A percentile compares a stretch with the other conserved stretches of the same genome.
Evolutionary conservation across 495 filamentous ascomycete species (phyloP).

Genomic region (Pyrenula aspistea): DNA sequence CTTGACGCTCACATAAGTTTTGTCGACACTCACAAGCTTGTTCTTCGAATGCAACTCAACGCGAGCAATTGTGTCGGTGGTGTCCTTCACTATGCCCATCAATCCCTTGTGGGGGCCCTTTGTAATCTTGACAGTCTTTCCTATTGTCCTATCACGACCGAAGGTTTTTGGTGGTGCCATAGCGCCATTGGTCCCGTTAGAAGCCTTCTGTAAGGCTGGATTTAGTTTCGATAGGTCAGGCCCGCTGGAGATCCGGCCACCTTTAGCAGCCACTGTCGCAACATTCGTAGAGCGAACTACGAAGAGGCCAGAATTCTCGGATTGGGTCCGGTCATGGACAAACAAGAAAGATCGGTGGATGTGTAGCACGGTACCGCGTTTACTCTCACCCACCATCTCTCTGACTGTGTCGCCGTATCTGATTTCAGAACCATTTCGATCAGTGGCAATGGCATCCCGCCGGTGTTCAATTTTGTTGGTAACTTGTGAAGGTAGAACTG

Average conservation of each 20-base stretch:
- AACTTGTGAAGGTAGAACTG: constrained; percentile 81
- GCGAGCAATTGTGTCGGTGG: constrained; percentile 69
- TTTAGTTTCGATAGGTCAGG: constrained; percentile 90
- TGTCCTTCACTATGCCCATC: constrained; percentile 88
- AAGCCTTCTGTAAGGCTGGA: constrained; percentile 64
- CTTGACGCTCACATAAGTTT: constrained; percentile 65
- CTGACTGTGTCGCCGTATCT: constrained; percentile 83
- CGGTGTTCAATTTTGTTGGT: constrained; percentile 72
- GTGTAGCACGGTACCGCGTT: constrained; percentile 78
- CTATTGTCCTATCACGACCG: constrained; percentile 76
- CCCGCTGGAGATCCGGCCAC: constrained; percentile 49
- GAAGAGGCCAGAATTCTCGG: constrained; percentile 81
- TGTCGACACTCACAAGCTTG: constrained; percentile 72
- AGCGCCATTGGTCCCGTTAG: constrained; percentile 23
- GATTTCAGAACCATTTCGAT: constrained; percentile 89
- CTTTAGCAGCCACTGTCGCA: constrained; percentile 80
- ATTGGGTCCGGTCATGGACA: constrained; percentile 68
- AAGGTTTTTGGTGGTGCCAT: constrained; percentile 72
- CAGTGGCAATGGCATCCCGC: constrained; percentile 76
- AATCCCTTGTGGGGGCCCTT: constrained; percentile 84
- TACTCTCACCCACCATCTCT: constrained; percentile 73
- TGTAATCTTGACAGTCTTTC: constrained; percentile 77
- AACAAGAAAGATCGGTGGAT: constrained; percentile 86
- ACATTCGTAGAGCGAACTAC: constrained; percentile 80
- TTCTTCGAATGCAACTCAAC: constrained; percentile 88